These are phyloP conservation scores for Pyricularia sp. DNA, from an alignment of 2,329 filamentous ascomycete genomes.

Conservation along the genomic window DNA sequence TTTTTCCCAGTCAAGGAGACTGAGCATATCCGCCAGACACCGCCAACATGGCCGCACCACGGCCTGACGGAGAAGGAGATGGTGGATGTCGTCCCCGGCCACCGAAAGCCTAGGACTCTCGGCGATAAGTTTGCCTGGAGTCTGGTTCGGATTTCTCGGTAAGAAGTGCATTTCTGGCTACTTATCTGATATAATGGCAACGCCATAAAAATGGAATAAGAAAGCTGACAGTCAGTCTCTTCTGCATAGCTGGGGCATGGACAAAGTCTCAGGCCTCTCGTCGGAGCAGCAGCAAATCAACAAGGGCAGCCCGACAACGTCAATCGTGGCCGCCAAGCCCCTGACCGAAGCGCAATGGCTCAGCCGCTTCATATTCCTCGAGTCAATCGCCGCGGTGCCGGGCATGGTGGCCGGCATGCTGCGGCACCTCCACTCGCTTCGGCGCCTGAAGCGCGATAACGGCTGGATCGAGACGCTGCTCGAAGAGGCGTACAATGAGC, in stretches of 20 bases:
- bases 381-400: slow-evolving; percentile 88
- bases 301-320: slow-evolving; percentile 45
- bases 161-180: slow-evolving; percentile 1
- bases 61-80: slow-evolving; percentile 75
- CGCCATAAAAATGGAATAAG: not conserved
- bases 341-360: slow-evolving; percentile 84
- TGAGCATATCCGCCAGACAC: slow-evolving; percentile 50
- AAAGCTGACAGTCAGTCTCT: not conserved
- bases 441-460: slow-evolving; percentile 83
- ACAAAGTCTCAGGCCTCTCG: slow-evolving; percentile 63
- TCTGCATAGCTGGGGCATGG: slow-evolving; percentile 71
- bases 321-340: slow-evolving; percentile 43
- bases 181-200: not conserved
- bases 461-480: slow-evolving; percentile 93
- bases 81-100: slow-evolving; percentile 61
- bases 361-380: slow-evolving; percentile 82
- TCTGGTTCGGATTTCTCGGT: slow-evolving; percentile 52
- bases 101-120: slow-evolving; percentile 61
- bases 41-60: slow-evolving; percentile 60
- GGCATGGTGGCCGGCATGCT: slow-evolving; percentile 97
- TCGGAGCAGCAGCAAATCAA: slow-evolving; percentile 60
- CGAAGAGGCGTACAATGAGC: slow-evolving; percentile 85
- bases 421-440: slow-evolving; percentile 74
- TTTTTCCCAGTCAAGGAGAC: slow-evolving; percentile 57
- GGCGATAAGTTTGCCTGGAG: slow-evolving; percentile 74